Base-by-base conservation (phyloP, 106 monocot genomes). In the Ottelia alismoides region DNA sequence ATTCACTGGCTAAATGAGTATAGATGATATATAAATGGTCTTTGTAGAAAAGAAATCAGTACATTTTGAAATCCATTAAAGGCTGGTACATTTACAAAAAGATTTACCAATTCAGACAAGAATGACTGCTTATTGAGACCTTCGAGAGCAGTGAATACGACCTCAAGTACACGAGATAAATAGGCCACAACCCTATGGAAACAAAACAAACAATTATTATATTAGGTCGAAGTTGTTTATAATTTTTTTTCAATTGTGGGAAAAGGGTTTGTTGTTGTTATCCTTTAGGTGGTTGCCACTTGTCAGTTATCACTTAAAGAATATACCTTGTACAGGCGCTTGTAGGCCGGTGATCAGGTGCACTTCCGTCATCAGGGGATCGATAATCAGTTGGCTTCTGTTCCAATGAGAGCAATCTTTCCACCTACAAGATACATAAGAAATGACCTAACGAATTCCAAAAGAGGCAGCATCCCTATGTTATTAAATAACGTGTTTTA, bases 61-160 rank as follows among this genome's bases (percentile, higher is more conserved):
- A n/a, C n/a, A n/a, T n/a, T n/a, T n/a, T n/a, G n/a, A n/a, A n/a
- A n/a, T n/a, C n/a, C n/a, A n/a, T n/a, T n/a, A n/a, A n/a, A n/a
- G n/a, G n/a, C n/a, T 55, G n/a, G n/a, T 45, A 45, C 25, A 28
- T 55, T 46, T 11, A 66, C 4, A 30, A 59, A 21, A 62, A 12
- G 10, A 49, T 69, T 52, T 70, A 90, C 90, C 67, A 98, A 59
- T 74, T 90, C 90, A 22, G 79, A 90, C 62, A 98, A 74, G 63
- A 98, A 98, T 26, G 98, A 90, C 54, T 98, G 98, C 40, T 90
- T 98, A 67, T 98, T 98, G 56, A 86, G 74, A 55, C 98, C 98
- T 67, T 98, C 98, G 10, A 98, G 70, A 69, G 98, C 73, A 61
- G 76, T 90, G 59, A 98, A 98, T 27, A 90, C 98, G 63, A 80